phyloP scores from a whole-genome alignment of 23 red algal genomes.

The Agarophyton chilense region DNA sequence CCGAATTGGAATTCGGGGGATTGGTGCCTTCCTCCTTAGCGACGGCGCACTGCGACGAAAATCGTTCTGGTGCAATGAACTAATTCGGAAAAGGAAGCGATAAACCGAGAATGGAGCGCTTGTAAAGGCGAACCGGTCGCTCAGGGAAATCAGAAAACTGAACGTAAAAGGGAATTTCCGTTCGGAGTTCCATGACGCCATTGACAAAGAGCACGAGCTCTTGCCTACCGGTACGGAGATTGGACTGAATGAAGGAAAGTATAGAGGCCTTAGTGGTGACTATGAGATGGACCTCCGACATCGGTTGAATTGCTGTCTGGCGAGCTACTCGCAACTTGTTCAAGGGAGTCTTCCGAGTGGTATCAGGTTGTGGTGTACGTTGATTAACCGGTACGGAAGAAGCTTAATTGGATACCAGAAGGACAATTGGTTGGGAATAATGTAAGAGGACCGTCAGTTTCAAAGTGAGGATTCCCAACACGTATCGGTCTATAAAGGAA shows the following conservation, averaged over 20 bases:
- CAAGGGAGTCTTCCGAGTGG: background rate
- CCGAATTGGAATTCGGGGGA: background rate
- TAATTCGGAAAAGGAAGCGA: background rate
- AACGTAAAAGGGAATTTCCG: conserved; percentile 2
- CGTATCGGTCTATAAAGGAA: background rate
- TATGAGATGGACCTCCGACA: background rate
- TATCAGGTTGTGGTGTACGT: background rate
- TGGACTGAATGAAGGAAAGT: background rate
- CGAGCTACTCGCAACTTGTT: conserved; percentile 26
- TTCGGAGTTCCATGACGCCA: conserved; percentile 14
- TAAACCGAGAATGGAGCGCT: conserved; percentile 9
- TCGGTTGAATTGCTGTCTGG: conserved; percentile 5
- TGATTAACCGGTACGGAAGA: background rate
- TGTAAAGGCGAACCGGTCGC: background rate
- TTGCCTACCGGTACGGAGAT: background rate
- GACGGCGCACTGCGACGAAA: background rate
- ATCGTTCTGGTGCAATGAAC: background rate
- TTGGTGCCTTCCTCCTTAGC: background rate
- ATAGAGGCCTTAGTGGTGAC: conserved; percentile 11
- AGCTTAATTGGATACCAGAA: too few species aligned
- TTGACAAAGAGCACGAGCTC: conserved; percentile 17
- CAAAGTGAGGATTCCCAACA: background rate
- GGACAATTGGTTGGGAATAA: background rate
- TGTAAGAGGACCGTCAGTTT: background rate
- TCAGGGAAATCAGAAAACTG: background rate